Conservation (phyloP, 179 eudicot genomes). For the Beta macrorhiza region DNA sequence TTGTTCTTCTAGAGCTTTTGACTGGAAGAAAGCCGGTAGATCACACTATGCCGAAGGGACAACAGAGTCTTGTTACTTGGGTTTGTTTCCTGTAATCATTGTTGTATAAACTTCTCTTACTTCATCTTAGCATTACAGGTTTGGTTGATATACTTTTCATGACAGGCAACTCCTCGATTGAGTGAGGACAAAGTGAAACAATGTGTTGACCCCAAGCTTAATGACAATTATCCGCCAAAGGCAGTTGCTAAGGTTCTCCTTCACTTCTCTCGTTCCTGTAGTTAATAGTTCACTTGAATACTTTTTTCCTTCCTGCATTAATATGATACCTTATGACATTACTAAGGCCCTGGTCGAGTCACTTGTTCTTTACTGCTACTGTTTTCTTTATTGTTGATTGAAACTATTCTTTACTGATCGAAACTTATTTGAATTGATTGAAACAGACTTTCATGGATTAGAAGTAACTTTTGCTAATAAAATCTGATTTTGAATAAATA, state of each 20-base stretch:
- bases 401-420: no score
- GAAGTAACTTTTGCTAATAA: no score
- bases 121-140: background rate
- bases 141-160: background rate
- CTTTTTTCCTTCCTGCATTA: background rate
- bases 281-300: background rate
- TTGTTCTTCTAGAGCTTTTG: slow-evolving; percentile 78
- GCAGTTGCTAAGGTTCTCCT: slow-evolving; percentile 66
- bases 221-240: slow-evolving; percentile 62
- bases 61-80: slow-evolving; percentile 92
- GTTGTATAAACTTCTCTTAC: background rate
- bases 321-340: background rate
- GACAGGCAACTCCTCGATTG: slow-evolving; percentile 78
- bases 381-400: no score
- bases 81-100: slow-evolving; percentile 26
- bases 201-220: slow-evolving; percentile 73
- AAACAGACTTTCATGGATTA: no score
- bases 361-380: no score
- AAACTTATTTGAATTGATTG: no score
- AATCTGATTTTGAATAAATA: no score
- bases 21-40: slow-evolving; percentile 93
- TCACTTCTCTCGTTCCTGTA: background rate
- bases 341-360: no score
- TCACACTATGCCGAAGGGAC: slow-evolving; percentile 89
- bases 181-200: slow-evolving; percentile 85